Conservation (phyloP, 2,329 filamentous ascomycete genomes). For the Venturia oleaginea region DNA sequence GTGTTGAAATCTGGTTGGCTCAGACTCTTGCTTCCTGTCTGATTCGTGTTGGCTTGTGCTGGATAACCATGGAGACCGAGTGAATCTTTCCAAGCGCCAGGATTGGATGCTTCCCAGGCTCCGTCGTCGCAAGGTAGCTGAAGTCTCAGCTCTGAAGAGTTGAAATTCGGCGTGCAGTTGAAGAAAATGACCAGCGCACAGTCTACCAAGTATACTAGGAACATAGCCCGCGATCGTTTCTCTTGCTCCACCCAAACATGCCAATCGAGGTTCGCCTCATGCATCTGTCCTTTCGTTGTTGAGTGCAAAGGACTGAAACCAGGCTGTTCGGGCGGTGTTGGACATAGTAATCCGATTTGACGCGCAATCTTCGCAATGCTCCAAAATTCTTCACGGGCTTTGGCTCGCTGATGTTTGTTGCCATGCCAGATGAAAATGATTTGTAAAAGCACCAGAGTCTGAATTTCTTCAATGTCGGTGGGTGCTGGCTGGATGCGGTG, state of each 20-base stretch:
- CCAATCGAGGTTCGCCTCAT: constrained; percentile 54
- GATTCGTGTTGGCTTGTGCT: constrained; percentile 47
- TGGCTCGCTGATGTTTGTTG: constrained; percentile 54
- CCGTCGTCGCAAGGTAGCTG: constrained; percentile 66
- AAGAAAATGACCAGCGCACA: constrained; percentile 61
- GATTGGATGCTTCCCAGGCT: constrained; percentile 58
- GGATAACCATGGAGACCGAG: constrained; percentile 53
- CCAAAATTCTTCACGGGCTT: constrained; percentile 51
- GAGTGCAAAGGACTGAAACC: constrained; percentile 54
- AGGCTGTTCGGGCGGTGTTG: constrained; percentile 39
- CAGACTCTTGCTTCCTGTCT: constrained; percentile 51
- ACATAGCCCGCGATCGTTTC: constrained; percentile 55
- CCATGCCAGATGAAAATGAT: constrained; percentile 62
- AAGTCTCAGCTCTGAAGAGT: constrained; percentile 54
- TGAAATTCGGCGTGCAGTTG: constrained; percentile 55
- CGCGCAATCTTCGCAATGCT: constrained; percentile 49
- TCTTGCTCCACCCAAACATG: constrained; percentile 61
- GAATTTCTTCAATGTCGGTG: constrained; percentile 53
- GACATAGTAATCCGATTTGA: constrained; percentile 46
- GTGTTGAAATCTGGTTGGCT: constrained; percentile 57
- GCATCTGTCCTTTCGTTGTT: constrained; percentile 27
- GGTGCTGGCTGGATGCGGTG: background rate
- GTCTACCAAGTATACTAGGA: constrained; percentile 56
- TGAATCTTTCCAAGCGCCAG: constrained; percentile 53
- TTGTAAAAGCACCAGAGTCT: constrained; percentile 55